Percentiles rank a stretch among this genome's conserved stretches.
Evolutionary conservation across 371 early-diverging fungal species (phyloP).

Genomic region (Mucor lusitanicus): DNA sequence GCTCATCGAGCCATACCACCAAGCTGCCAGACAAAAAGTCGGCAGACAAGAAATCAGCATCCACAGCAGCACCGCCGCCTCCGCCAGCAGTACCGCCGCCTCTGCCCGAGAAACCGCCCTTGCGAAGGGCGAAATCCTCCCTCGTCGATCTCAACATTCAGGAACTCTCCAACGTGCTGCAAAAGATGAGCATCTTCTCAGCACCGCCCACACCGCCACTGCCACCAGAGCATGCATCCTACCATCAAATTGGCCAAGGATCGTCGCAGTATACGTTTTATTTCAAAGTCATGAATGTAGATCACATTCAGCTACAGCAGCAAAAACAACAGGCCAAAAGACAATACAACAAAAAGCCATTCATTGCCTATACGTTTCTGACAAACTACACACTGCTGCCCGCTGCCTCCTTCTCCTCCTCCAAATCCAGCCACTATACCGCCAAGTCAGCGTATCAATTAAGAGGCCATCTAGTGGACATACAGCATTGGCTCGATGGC

Average conservation of each 20-base stretch:
- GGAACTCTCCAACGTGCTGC: constrained; percentile 15
- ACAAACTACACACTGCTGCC: constrained; percentile 32
- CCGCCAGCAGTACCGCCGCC: background rate
- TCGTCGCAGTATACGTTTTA: constrained; percentile 38
- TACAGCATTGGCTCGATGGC: constrained; percentile 43
- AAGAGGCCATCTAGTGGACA: constrained; percentile 39
- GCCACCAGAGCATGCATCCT: constrained; percentile 17
- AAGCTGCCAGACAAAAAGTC: background rate
- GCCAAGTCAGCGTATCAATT: constrained; percentile 35
- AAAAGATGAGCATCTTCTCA: constrained; percentile 11
- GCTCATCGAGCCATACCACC: background rate
- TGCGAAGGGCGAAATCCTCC: constrained; percentile 22
- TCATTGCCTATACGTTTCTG: constrained; percentile 36
- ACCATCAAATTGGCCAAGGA: constrained; percentile 51
- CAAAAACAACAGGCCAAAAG: constrained; percentile 3
- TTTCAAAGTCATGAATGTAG: constrained; percentile 40
- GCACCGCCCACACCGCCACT: constrained; percentile 4
- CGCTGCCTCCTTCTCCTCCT: constrained; percentile 31
- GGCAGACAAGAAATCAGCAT: background rate
- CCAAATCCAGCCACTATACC: background rate
- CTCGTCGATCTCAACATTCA: constrained; percentile 24
- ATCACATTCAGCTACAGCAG: constrained; percentile 28
- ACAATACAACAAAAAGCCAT: constrained; percentile 23
- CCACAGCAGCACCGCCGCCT: background rate
- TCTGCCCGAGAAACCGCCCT: background rate